Evolutionary conservation across 768 basidiomycete genomes (phyloP).

Genomic region (Sporobolomyces phaffii): DNA sequence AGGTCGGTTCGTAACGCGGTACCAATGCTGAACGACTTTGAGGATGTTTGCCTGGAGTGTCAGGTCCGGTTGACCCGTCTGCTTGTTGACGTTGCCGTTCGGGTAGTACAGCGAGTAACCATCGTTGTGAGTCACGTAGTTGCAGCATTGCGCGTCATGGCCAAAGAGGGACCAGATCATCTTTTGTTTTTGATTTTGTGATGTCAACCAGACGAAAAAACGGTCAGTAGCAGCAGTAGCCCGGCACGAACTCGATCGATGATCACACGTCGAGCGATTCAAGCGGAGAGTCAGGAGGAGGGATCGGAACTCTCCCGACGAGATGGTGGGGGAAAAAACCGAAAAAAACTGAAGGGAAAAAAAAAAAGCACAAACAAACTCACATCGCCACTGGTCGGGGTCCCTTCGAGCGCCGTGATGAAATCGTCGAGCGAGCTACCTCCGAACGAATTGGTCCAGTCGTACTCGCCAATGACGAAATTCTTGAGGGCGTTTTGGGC

Average conservation of each 20-base stretch:
- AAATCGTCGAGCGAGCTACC: constrained; percentile 6
- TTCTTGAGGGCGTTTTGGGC: constrained; percentile 7
- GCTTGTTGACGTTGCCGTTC: constrained; percentile 11
- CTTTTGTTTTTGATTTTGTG: no score
- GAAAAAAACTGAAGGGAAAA: no score
- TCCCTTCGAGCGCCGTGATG: constrained; percentile 13
- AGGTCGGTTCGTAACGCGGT: constrained; percentile 15
- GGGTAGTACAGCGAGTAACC: constrained; percentile 29
- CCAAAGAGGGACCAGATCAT: constrained; percentile 30
- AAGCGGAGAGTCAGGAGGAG: no score
- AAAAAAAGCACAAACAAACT: background rate
- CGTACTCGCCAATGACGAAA: constrained; percentile 35
- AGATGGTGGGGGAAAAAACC: no score
- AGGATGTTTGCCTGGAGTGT: constrained; percentile 17
- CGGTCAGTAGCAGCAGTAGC: no score
- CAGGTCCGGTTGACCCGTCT: background rate
- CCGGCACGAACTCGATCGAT: background rate
- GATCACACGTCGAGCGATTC: background rate
- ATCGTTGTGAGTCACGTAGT: constrained; percentile 25
- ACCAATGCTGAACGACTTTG: constrained; percentile 26
- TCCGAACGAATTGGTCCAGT: constrained; percentile 15
- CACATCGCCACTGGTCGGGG: constrained; percentile 23
- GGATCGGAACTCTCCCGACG: no score
- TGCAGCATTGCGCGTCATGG: constrained; percentile 29
- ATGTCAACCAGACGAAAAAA: no score